phyloP scores from a whole-genome alignment of 1,284 basidiomycete species.

The Clitocybe nebularis region DNA sequence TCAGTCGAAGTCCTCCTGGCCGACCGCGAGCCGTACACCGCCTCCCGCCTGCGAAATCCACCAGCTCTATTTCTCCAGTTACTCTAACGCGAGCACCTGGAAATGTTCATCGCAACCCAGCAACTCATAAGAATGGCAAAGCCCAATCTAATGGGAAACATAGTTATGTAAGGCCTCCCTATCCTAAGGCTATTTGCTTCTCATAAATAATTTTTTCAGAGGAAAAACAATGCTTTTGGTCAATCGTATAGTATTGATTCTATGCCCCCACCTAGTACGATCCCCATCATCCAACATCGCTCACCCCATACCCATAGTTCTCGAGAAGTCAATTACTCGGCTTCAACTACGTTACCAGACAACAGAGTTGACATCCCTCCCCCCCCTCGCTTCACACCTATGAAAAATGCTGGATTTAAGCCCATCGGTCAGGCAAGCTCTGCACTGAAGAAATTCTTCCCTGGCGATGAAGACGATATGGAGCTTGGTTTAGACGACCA shows the following conservation, averaged over 20 bases:
- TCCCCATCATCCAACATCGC: constrained; percentile 16
- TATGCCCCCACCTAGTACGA: constrained; percentile 25
- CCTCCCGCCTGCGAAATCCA: constrained; percentile 39
- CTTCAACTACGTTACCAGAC: no score
- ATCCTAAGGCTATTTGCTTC: neutral
- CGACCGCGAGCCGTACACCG: constrained; percentile 58
- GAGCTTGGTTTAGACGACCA: constrained; percentile 19
- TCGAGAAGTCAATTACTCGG: no score
- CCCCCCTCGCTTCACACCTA: constrained; percentile 3
- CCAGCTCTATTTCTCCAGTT: constrained; percentile 14
- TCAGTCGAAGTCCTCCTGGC: constrained; percentile 46
- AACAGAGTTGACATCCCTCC: neutral
- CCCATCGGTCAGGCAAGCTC: constrained; percentile 58
- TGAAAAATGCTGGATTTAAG: constrained; percentile 45
- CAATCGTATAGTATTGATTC: constrained; percentile 16
- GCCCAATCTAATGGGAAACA: constrained; percentile 31
- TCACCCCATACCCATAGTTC: constrained; percentile 6
- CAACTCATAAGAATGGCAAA: constrained; percentile 16
- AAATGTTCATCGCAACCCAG: constrained; percentile 7
- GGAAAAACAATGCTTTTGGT: constrained; percentile 9
- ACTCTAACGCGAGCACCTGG: constrained; percentile 3
- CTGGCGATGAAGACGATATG: constrained; percentile 65
- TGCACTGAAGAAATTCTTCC: constrained; percentile 68
- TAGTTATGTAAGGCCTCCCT: constrained; percentile 25
- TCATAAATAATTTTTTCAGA: constrained; percentile 14